Evolutionary conservation across 495 filamentous ascomycete species (phyloP), one percentile per base, ranked within the genome.

Genomic region (Lichina pygmaea): DNA sequence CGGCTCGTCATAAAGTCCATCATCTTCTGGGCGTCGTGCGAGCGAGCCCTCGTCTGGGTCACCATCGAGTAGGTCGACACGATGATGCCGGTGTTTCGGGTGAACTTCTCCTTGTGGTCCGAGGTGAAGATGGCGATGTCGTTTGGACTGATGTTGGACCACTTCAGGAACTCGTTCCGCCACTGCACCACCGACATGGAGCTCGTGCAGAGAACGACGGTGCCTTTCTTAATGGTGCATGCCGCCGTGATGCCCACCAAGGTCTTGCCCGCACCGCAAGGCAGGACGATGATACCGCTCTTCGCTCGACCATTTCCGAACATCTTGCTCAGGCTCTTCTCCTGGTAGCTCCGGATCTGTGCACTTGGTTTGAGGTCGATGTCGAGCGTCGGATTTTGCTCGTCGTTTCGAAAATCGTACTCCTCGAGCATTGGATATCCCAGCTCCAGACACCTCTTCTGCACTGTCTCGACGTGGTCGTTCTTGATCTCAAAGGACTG

Each of bases 21-120:
- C 77, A 95, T 91, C 63, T 93, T 92, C 57, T 86, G 72, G 34
- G 84, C 77, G 55, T 99, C 89, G 54, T 95, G 74, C 12, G 91
- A 86, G 17, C 89, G 68, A 45, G 77, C 75, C 34, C 81, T 67
- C 17, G 78, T 82, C 54, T 91, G 78, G 8, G 86, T 89, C 9
- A 99, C 83, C 89, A 99, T 99, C 42, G 83, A 84, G 57, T 99
- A 99, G 0, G 89, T 95, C 36, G 84, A 92, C 37, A 99, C 85
- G 52, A 95, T 86, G 52, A 95, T 83, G 47, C 89, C 91, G 0
- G 89, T 91, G 46, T 78, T 86, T 17, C 84, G 68, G 1, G 77
- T 72, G 59, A 99, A 93, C 52, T 75, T 81, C 40, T 78, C 75
- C 57, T 99, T 99, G 57, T 81, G 76, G 51, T 92, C 86, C 2